Conservation (phyloP, 495 filamentous ascomycete species). For the Penicillium angulare region DNA sequence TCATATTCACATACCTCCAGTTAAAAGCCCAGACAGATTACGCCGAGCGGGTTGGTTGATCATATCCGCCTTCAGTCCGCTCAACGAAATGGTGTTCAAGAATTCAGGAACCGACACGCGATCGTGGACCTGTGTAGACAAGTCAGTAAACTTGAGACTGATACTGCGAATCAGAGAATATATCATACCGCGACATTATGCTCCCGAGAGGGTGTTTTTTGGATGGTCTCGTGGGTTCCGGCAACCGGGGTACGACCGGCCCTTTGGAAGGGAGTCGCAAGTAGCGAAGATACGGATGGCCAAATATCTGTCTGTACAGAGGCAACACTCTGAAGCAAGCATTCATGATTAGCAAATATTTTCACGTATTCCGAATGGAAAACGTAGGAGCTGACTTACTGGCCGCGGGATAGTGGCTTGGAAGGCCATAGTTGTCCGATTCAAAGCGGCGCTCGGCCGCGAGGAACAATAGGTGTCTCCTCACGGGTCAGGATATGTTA, state of each 20-base stretch:
- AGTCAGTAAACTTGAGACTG: background rate
- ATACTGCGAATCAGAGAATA: background rate
- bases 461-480: slow-evolving; percentile 22
- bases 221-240: slow-evolving; percentile 19
- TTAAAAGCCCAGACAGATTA: slow-evolving; percentile 18
- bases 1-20: slow-evolving; percentile 10
- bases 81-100: slow-evolving; percentile 27
- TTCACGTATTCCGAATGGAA: too few species aligned
- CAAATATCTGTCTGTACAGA: slow-evolving; percentile 42
- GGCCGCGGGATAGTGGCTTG: slow-evolving; percentile 41
- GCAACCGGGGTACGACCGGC: slow-evolving; percentile 17
- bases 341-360: slow-evolving; percentile 13
- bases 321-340: slow-evolving; percentile 31
- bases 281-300: slow-evolving; percentile 43
- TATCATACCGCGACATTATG: slow-evolving; percentile 19
- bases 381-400: slow-evolving; percentile 26
- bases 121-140: slow-evolving; percentile 1
- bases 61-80: slow-evolving; percentile 22
- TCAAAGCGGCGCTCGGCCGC: slow-evolving; percentile 44
- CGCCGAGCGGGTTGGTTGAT: slow-evolving; percentile 16
- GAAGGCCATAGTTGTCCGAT: slow-evolving; percentile 50
- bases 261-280: slow-evolving; percentile 36
- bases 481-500: slow-evolving; percentile 1
- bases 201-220: slow-evolving; percentile 13
- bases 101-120: slow-evolving; percentile 27